Conservation (phyloP, 257 asterid genomes). For the Ligustrum vulgare region DNA sequence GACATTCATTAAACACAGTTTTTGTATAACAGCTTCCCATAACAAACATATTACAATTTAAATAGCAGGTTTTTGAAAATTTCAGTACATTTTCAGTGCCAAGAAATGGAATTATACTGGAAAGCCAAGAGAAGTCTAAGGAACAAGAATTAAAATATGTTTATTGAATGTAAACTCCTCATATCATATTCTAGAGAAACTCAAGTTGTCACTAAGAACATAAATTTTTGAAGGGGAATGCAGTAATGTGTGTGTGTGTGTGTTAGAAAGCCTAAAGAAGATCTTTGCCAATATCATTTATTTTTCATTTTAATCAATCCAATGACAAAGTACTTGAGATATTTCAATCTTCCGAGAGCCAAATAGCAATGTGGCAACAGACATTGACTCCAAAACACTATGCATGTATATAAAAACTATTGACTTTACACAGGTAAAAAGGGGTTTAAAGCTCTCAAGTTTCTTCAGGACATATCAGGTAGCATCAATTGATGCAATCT, state of each 20-base stretch:
- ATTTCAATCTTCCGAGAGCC: not conserved
- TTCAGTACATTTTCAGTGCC: slow-evolving; percentile 10
- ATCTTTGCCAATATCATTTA: not conserved
- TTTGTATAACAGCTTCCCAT: not conserved
- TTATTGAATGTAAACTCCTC: not conserved
- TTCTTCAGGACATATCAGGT: not conserved
- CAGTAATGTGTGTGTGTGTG: not conserved
- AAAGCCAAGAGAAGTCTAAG: not conserved
- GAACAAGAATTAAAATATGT: not conserved
- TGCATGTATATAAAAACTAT: not conserved
- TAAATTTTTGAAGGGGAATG: not conserved
- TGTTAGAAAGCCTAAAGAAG: not conserved
- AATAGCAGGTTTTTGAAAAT: slow-evolving; percentile 7
- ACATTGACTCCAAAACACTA: not conserved
- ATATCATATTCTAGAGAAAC: not conserved
- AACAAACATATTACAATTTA: not conserved
- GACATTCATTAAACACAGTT: slow-evolving; percentile 13
- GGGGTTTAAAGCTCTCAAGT: not conserved
- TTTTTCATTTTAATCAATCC: not conserved
- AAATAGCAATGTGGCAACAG: not conserved
- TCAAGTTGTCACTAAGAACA: not conserved
- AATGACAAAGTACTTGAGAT: not conserved
- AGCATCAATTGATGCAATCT: not conserved
- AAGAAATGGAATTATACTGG: not conserved
- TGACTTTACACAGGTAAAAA: not conserved